Evolutionary conservation across 257 asterid genomes (phyloP).

Genomic region (Gentiana straminea): DNA sequence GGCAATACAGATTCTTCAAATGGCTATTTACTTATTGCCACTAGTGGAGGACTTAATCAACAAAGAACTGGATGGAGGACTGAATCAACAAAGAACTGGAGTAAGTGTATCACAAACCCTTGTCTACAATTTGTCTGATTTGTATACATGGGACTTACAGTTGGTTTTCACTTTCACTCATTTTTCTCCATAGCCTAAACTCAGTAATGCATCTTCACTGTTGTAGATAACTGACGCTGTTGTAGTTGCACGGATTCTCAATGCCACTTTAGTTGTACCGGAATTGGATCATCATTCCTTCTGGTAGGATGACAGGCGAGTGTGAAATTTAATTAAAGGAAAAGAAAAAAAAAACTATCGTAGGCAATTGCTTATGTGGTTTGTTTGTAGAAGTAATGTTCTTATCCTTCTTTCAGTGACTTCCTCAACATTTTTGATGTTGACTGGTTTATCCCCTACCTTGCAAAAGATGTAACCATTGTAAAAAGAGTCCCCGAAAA

Average conservation of each 20-base stretch:
- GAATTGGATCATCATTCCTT: conserved; percentile 91
- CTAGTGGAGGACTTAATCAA: conserved; percentile 98
- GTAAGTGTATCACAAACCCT: conserved; percentile 41
- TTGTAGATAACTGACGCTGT: conserved; percentile 97
- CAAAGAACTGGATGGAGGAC: conserved; percentile 95
- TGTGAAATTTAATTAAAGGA: conserved; percentile 12
- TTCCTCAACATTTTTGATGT: conserved; percentile 79
- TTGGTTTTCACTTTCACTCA: conserved; percentile 8
- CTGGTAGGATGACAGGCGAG: conserved; percentile 98
- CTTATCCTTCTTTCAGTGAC: conserved; percentile 55
- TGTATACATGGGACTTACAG: conserved; percentile 5
- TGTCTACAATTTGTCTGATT: not conserved
- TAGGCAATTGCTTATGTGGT: too few relatives aligned
- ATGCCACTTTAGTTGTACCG: conserved; percentile 93
- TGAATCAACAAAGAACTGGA: conserved; percentile 96
- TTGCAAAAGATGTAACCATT: conserved; percentile 75
- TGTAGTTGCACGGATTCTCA: conserved; percentile 90
- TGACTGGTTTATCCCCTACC: conserved; percentile 92
- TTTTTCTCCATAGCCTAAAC: conserved; percentile 1
- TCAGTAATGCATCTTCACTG: conserved; percentile 13
- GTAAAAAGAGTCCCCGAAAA: conserved; percentile 90
- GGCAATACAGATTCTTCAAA: conserved; percentile 29
- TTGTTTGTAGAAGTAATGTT: not conserved
- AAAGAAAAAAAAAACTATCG: too few relatives aligned
- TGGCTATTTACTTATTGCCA: conserved; percentile 92